Conservation (phyloP, 179 eudicot species). For the Nepenthes alata region DNA sequence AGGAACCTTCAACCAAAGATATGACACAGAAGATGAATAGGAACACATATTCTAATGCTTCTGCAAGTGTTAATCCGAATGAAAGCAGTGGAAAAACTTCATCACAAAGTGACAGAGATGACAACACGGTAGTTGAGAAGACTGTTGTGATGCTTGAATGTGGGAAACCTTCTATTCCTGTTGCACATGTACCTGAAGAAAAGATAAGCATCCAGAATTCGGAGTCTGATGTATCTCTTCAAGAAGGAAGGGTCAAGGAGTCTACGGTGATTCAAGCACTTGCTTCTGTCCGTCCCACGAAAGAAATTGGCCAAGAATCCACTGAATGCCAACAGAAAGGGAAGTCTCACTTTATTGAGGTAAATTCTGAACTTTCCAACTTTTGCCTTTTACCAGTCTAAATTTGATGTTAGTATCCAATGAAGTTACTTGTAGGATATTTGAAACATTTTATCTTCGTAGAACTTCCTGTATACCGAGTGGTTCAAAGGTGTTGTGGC, state of each 20-base stretch:
- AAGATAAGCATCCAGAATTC: constrained; percentile 10
- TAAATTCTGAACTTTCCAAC: constrained; percentile 6
- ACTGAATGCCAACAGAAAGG: constrained; percentile 20
- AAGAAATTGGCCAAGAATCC: constrained; percentile 26
- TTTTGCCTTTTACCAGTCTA: not conserved
- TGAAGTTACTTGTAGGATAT: too few relatives aligned
- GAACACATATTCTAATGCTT: constrained; percentile 15
- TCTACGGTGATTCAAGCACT: constrained; percentile 24
- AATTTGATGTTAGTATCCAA: not conserved
- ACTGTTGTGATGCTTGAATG: constrained; percentile 65
- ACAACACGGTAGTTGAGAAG: constrained; percentile 62
- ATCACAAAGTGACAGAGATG: constrained; percentile 38
- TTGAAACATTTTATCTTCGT: too few relatives aligned
- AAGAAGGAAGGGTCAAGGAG: constrained; percentile 21
- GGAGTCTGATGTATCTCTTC: constrained; percentile 15
- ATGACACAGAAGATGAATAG: constrained; percentile 21
- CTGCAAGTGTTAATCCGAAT: constrained; percentile 13
- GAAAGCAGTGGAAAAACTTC: constrained; percentile 8
- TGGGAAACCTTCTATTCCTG: constrained; percentile 43
- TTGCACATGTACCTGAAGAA: constrained; percentile 20
- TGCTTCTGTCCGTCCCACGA: constrained; percentile 28
- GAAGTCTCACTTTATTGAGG: constrained; percentile 27
- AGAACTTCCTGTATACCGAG: too few relatives aligned
- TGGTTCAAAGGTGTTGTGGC: too few relatives aligned
- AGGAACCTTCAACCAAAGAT: constrained; percentile 27